phyloP scores from a whole-genome alignment of 2,329 filamentous ascomycete genomes.

The Graphilbum sp. region DNA sequence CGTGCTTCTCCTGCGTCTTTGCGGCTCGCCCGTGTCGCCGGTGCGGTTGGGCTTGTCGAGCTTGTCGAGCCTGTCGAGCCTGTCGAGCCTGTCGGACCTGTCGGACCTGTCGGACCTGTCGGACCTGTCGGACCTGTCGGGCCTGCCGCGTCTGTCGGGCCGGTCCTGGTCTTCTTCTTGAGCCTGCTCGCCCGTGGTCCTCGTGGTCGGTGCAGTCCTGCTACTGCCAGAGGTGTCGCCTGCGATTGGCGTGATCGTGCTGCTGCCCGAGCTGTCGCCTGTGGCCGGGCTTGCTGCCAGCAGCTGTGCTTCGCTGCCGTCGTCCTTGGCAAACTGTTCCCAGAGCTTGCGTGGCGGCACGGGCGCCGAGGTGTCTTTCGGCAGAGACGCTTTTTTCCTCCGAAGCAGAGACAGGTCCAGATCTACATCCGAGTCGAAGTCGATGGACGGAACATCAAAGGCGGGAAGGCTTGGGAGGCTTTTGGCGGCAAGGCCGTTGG shows the following conservation, averaged over 20 bases:
- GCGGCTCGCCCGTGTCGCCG: too few species aligned
- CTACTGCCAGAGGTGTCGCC: too few species aligned
- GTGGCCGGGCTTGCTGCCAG: slow-evolving; percentile 13
- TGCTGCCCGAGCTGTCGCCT: slow-evolving; percentile 7
- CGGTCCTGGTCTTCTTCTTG: too few species aligned
- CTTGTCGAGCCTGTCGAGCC: too few species aligned
- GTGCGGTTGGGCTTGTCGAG: too few species aligned
- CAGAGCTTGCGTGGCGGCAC: slow-evolving; percentile 5
- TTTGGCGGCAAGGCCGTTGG: slow-evolving; percentile 13
- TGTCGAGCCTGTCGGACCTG: too few species aligned
- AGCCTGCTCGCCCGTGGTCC: too few species aligned
- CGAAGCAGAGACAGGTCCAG: slow-evolving; percentile 17
- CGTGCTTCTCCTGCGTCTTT: too few species aligned
- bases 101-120: too few species aligned
- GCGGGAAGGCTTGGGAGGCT: slow-evolving; percentile 20
- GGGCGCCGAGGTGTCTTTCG: not conserved
- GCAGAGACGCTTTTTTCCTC: not conserved
- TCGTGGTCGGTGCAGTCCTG: too few species aligned
- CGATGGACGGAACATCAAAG: slow-evolving; percentile 37
- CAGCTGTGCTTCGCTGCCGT: not conserved
- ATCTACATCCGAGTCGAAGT: slow-evolving; percentile 27
- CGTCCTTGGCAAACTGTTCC: slow-evolving; percentile 6
- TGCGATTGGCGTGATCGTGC: not conserved
- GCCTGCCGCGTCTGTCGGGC: too few species aligned
- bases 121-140: too few species aligned